phyloP scores from a whole-genome alignment of 1,284 basidiomycete genomes.

The Microbotryomycetes sp. region DNA sequence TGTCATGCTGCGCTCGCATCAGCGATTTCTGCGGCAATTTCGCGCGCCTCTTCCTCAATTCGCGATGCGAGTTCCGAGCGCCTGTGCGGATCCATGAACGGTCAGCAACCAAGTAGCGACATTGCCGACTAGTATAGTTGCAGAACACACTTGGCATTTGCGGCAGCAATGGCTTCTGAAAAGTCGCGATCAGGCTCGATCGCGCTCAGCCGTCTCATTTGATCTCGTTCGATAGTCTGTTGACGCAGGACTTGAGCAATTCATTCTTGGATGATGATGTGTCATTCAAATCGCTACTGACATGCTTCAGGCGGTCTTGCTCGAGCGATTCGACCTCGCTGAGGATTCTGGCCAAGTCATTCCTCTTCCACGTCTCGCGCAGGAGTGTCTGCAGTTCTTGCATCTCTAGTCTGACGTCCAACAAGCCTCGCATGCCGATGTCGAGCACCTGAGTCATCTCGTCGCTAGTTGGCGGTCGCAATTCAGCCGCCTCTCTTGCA shows the following conservation, averaged over 20 bases:
- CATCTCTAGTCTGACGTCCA: conserved; percentile 20
- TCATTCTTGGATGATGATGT: neutral
- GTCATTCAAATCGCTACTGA: neutral
- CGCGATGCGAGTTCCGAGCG: neutral
- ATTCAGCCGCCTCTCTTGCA: conserved; percentile 8
- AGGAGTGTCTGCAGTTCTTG: neutral
- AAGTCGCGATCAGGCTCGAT: conserved; percentile 13
- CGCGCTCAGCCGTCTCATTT: conserved; percentile 14
- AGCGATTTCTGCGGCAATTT: conserved; percentile 23
- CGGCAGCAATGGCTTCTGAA: conserved; percentile 3
- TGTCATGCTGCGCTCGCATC: conserved; percentile 17
- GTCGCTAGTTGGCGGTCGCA: conserved; percentile 10
- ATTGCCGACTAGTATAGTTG: neutral
- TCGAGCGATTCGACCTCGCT: conserved; percentile 14
- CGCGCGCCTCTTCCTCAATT: conserved; percentile 23
- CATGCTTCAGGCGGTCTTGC: conserved; percentile 13
- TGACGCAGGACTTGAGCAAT: too few species aligned
- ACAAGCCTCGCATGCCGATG: conserved; percentile 19
- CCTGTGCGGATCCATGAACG: neutral
- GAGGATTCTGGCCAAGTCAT: conserved; percentile 6
- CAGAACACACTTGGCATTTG: conserved; percentile 7
- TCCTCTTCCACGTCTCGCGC: neutral
- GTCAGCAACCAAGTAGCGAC: neutral
- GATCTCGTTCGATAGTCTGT: conserved; percentile 26
- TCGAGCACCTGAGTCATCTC: conserved; percentile 22